These are phyloP conservation scores for Colletotrichum paranaense DNA, from an alignment of 2,329 filamentous ascomycete species.

Conservation along the genomic window DNA sequence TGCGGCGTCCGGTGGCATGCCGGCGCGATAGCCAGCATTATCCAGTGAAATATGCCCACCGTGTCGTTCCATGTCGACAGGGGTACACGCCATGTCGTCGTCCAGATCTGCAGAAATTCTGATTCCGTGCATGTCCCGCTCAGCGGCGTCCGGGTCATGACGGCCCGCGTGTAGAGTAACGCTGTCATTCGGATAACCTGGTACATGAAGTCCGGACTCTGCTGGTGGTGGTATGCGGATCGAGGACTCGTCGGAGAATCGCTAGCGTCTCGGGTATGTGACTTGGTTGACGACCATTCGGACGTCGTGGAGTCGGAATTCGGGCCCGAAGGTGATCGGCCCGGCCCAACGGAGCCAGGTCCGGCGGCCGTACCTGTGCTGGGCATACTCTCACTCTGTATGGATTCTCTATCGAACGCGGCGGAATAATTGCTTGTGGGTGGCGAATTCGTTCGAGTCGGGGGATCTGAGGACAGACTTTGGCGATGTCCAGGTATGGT, in stretches of 20 bases:
- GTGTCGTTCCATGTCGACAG: conserved; percentile 58
- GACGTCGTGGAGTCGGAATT: conserved; percentile 20
- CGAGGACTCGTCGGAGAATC: conserved; percentile 7
- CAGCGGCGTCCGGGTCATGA: conserved; percentile 55
- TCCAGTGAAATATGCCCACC: conserved; percentile 62
- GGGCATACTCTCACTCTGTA: conserved; percentile 6
- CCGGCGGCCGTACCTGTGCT: conserved; percentile 13
- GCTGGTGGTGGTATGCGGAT: conserved; percentile 1
- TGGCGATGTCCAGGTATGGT: conserved; percentile 15
- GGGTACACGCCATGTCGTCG: conserved; percentile 57
- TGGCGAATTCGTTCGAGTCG: background rate
- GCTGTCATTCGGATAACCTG: conserved; percentile 58
- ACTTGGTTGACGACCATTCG: conserved; percentile 10
- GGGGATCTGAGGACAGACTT: background rate
- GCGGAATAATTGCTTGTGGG: background rate
- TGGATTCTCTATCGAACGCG: conserved; percentile 8
- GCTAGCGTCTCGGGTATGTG: conserved; percentile 12
- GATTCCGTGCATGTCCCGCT: conserved; percentile 49
- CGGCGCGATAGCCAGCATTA: conserved; percentile 55
- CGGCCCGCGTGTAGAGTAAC: conserved; percentile 59
- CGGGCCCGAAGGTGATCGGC: conserved; percentile 11
- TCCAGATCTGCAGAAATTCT: conserved; percentile 59
- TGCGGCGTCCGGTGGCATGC: conserved; percentile 51
- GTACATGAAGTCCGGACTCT: conserved; percentile 56
- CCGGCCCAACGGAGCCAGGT: conserved; percentile 6